A percentile compares a stretch with the other conserved stretches of the same genome.
Evolutionary conservation across 1,284 basidiomycete genomes (phyloP).

Genomic region (Cystobasidium sp.): DNA sequence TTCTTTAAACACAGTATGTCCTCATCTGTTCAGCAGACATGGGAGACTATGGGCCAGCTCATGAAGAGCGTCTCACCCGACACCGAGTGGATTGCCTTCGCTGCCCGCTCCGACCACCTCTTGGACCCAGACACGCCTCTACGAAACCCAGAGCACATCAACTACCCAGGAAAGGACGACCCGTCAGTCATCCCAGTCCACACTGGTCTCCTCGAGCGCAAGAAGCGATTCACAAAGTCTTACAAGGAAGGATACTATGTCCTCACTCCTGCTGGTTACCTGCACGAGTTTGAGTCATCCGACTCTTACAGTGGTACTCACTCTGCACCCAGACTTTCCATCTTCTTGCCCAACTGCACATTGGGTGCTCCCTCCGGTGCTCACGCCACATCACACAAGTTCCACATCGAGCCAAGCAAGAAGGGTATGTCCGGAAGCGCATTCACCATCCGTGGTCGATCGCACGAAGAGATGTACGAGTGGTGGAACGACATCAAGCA

Average conservation of each 20-base stretch:
- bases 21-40: constrained; percentile 76
- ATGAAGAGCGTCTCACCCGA: constrained; percentile 88
- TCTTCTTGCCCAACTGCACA: constrained; percentile 95
- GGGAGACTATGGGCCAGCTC: constrained; percentile 73
- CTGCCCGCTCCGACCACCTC: constrained; percentile 90
- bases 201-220: constrained; percentile 88
- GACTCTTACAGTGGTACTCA: constrained; percentile 68
- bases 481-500: constrained; percentile 99
- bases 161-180: constrained; percentile 93
- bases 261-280: constrained; percentile 91
- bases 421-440: constrained; percentile 59
- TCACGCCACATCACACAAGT: constrained; percentile 80
- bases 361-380: constrained; percentile 86
- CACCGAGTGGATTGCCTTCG: constrained; percentile 95
- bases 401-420: constrained; percentile 93
- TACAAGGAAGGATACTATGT: constrained; percentile 91
- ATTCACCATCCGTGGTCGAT: constrained; percentile 88
- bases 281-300: constrained; percentile 70
- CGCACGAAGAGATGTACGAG: constrained; percentile 98
- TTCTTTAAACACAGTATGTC: constrained; percentile 65
- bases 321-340: constrained; percentile 72
- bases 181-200: constrained; percentile 86
- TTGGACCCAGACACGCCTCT: constrained; percentile 95
- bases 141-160: constrained; percentile 66
- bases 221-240: constrained; percentile 91